Base-by-base conservation (phyloP, 139 green algal genomes). In the Zygnema circumcarinatum region DNA sequence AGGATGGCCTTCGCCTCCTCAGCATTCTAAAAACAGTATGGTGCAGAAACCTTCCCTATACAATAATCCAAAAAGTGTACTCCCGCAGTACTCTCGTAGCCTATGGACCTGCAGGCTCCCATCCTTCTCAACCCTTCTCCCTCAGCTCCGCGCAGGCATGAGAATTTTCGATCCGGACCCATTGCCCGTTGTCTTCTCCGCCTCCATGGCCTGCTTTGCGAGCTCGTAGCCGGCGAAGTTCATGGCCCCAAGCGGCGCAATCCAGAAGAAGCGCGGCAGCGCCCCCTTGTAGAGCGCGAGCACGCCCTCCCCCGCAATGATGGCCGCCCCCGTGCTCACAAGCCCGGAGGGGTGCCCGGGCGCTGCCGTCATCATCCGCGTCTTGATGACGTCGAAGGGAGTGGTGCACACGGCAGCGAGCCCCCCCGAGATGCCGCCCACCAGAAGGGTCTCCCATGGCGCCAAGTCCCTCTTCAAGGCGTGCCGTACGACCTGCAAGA, bases 191-290 rank as follows among this genome's bases (percentile, higher is more conserved):
- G n/a, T n/a, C n/a, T 89, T 41, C 79, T 89, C 52, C 84, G 75
- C 25, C 40, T 93, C 86, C 78, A 96, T 89, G 1, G 94, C 94
- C 3, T 86, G 83, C 78, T 95, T 95, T 38, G 94, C 94, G 29
- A 96, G 87, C 87, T 96, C 94, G 74, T 96, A 95, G 21, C 92
- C 93, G 1, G 90, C 90, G 85, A 96, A 96, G 86, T 95, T 96
- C 91, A 96, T 95, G 53, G 94, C 94, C 0, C 94, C 94, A 22
- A 94, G 76, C 0, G 94, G 94, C 0, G 94, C 94, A 38, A 95
- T 95, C 94, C 94, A 96, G 22, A 94, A 54, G 3, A 93, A 93
- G 20, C 94, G 84, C 1, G 91, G 88, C 75, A 95, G 72, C 0
- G 89, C 92, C 0, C 93, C 93, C 89, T 95, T 95, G 67, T 94